Percentiles rank a stretch among this genome's conserved stretches.
phyloP scores from a whole-genome alignment of 345 rosid species.

The Euphorbia peplus region DNA sequence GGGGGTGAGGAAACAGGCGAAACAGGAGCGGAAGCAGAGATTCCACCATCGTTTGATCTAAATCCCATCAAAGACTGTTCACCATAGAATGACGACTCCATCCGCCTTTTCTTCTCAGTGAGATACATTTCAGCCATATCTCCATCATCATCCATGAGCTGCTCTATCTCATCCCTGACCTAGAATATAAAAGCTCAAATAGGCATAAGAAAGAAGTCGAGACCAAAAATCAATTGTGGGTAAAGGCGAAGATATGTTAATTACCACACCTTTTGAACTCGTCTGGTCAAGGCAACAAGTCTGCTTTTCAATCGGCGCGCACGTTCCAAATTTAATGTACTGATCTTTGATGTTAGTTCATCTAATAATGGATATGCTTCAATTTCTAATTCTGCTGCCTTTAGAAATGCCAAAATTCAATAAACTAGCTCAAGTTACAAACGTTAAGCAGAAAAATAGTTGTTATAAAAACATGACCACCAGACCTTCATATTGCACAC shows the following conservation, averaged over 20 bases:
- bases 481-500: neutral
- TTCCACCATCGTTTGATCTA: conserved; percentile 63
- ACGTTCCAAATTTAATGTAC: conserved; percentile 93
- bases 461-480: neutral
- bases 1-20: conserved; percentile 94
- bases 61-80: conserved; percentile 74
- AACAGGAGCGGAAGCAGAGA: conserved; percentile 83
- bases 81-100: conserved; percentile 74
- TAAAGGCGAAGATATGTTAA: neutral
- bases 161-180: conserved; percentile 99
- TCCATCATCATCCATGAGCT: conserved; percentile 99
- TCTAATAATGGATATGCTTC: conserved; percentile 98
- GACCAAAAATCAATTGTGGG: conserved; percentile 7
- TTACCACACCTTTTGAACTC: conserved; percentile 83
- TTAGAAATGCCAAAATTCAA: conserved; percentile 25
- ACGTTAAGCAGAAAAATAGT: conserved; percentile 8
- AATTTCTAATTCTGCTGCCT: conserved; percentile 98
- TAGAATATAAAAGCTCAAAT: conserved; percentile 25
- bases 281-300: conserved; percentile 86
- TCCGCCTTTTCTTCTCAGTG: conserved; percentile 86
- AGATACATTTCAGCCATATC: conserved; percentile 99
- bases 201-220: neutral
- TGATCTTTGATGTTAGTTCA: conserved; percentile 94
- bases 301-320: conserved; percentile 94
- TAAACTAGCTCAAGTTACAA: conserved; percentile 15